Evolutionary conservation across 495 filamentous ascomycete genomes (phyloP).

Genomic region (Hypoxylon perforatum): DNA sequence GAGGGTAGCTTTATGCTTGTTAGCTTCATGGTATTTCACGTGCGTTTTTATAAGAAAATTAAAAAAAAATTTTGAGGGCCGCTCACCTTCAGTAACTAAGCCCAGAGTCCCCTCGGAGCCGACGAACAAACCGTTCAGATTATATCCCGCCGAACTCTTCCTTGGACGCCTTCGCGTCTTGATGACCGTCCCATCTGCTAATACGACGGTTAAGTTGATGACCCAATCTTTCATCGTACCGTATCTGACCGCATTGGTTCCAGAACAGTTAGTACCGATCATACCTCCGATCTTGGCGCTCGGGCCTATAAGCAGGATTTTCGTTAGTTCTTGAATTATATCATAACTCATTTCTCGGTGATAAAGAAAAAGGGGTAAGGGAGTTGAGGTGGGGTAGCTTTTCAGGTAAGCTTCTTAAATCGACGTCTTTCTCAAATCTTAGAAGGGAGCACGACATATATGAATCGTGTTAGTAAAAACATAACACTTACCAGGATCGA

Average conservation of each 20-base stretch:
- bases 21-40: not conserved
- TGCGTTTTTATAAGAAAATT: too few species aligned
- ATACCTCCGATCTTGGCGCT: constrained; percentile 76
- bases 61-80: not conserved
- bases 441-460: constrained; percentile 49
- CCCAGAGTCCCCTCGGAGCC: constrained; percentile 84
- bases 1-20: constrained; percentile 62
- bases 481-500: constrained; percentile 73
- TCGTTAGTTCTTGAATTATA: constrained; percentile 27
- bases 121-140: constrained; percentile 79
- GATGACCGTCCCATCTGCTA: constrained; percentile 81
- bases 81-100: constrained; percentile 72
- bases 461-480: not conserved
- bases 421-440: too few species aligned
- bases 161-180: constrained; percentile 79
- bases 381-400: too few species aligned
- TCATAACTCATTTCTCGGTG: not conserved
- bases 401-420: too few species aligned
- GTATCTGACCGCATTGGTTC: constrained; percentile 84
- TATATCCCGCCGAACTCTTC: constrained; percentile 85
- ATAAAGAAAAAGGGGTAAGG: not conserved
- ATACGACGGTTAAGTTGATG: constrained; percentile 80
- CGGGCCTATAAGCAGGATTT: constrained; percentile 54
- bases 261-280: constrained; percentile 84
- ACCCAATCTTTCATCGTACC: constrained; percentile 92